Evolutionary conservation across 2,329 filamentous ascomycete genomes (phyloP).

Genomic region (Pseudocercospora eumusae): DNA sequence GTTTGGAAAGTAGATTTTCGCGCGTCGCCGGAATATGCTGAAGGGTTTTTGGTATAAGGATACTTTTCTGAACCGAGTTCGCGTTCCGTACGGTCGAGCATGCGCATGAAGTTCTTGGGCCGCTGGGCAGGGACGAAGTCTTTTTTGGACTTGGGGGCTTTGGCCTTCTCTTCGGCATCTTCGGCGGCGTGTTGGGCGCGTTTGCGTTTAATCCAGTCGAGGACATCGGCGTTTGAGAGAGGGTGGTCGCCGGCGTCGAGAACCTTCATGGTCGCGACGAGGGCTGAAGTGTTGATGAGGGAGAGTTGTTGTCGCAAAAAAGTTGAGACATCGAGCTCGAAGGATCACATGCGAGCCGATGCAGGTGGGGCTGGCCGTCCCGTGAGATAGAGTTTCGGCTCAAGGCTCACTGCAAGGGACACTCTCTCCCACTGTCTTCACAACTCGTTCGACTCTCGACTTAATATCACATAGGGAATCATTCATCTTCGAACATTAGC

Average conservation of each 20-base stretch:
- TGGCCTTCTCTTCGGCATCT: slow-evolving; percentile 34
- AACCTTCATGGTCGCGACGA: slow-evolving; percentile 34
- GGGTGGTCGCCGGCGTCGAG: slow-evolving; percentile 41
- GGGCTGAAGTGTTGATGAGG: not conserved
- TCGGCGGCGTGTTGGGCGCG: slow-evolving; percentile 37
- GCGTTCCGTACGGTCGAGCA: slow-evolving; percentile 37
- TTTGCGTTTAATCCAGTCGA: slow-evolving; percentile 38
- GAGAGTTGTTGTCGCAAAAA: not conserved
- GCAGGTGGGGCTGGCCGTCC: not conserved
- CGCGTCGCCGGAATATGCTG: slow-evolving; percentile 32
- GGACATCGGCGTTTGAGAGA: slow-evolving; percentile 41
- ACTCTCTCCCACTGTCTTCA: too few species aligned
- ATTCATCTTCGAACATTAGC: too few species aligned
- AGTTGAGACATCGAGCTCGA: not conserved
- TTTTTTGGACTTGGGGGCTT: slow-evolving; percentile 21
- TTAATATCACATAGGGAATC: too few species aligned
- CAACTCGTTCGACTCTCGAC: too few species aligned
- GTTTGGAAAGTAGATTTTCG: slow-evolving; percentile 29
- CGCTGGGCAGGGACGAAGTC: slow-evolving; percentile 21
- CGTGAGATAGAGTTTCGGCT: not conserved
- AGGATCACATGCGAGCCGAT: not conserved
- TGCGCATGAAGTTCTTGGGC: slow-evolving; percentile 37
- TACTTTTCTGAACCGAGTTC: slow-evolving; percentile 36
- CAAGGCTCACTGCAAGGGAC: not conserved
- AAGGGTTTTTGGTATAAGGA: slow-evolving; percentile 35